Conservation (phyloP, 2,329 filamentous ascomycete species). For the Coniella vitis region DNA sequence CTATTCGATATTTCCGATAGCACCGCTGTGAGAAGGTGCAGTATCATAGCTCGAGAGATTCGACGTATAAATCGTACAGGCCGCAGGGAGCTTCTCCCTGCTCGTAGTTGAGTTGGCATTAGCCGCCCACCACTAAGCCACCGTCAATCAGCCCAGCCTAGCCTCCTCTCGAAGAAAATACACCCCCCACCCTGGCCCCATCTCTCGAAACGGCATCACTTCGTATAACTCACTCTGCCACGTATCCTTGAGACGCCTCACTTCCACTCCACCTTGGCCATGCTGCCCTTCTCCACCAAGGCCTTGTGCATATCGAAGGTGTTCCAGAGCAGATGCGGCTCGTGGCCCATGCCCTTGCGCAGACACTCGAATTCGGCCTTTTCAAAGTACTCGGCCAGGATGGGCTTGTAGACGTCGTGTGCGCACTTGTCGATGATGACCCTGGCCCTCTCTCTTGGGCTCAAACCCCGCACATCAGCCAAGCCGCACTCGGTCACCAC, state of each 20-base stretch:
- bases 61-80: no score
- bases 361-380: constrained; percentile 82
- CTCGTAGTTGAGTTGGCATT: no score
- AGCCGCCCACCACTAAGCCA: no score
- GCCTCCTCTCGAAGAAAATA: no score
- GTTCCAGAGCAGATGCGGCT: constrained; percentile 83
- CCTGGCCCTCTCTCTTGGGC: constrained; percentile 70
- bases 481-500: constrained; percentile 71
- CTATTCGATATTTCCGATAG: no score
- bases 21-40: no score
- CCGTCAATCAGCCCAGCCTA: no score
- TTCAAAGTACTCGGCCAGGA: constrained; percentile 75
- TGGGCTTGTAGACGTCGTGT: constrained; percentile 78
- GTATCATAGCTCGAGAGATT: no score
- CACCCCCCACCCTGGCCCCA: no score
- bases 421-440: constrained; percentile 84
- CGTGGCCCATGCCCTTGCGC: constrained; percentile 80
- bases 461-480: constrained; percentile 76
- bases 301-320: constrained; percentile 86
- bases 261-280: constrained; percentile 71
- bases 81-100: no score
- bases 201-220: not conserved
- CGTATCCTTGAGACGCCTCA: not conserved
- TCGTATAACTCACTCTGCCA: not conserved
- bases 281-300: constrained; percentile 73